Evolutionary conservation across 495 filamentous ascomycete genomes (phyloP).

Genomic region (Neurospora pannonica): DNA sequence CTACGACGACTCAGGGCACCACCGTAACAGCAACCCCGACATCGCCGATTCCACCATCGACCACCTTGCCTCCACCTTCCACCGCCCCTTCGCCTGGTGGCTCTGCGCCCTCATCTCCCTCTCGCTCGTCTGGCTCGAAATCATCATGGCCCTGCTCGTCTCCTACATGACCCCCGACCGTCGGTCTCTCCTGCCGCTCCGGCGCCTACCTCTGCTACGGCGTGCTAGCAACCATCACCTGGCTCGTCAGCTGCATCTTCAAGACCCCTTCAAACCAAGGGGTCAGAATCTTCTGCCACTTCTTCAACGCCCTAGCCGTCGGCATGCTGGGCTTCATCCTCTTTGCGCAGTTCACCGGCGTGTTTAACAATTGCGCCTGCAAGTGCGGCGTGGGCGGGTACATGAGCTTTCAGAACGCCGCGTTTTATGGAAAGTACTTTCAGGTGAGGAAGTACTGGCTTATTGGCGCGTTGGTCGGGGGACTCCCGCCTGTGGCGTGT

Average conservation of each 20-base stretch:
- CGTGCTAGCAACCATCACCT: slow-evolving; percentile 16
- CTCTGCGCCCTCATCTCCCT: slow-evolving; percentile 15
- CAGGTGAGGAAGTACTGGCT: slow-evolving; percentile 5
- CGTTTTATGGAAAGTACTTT: slow-evolving; percentile 8
- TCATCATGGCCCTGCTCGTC: slow-evolving; percentile 32
- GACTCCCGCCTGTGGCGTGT: not conserved
- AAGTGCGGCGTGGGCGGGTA: slow-evolving; percentile 13
- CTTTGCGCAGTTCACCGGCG: slow-evolving; percentile 30
- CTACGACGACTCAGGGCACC: slow-evolving; percentile 11
- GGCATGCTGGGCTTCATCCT: not conserved
- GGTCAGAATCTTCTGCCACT: not conserved
- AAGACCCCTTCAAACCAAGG: not conserved
- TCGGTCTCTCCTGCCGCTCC: slow-evolving; percentile 42
- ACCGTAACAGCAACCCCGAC: slow-evolving; percentile 28
- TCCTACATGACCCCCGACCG: slow-evolving; percentile 35
- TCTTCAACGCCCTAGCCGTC: not conserved
- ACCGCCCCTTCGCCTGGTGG: slow-evolving; percentile 7
- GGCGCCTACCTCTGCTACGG: slow-evolving; percentile 38
- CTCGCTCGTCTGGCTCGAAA: slow-evolving; percentile 21
- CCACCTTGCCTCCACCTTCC: slow-evolving; percentile 1
- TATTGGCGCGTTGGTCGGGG: not conserved
- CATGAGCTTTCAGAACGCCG: slow-evolving; percentile 18
- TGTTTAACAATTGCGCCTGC: slow-evolving; percentile 15
- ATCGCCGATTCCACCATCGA: slow-evolving; percentile 34
- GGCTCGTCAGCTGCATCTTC: slow-evolving; percentile 13